These are phyloP conservation scores for Solanum tarijense DNA, from an alignment of 257 asterid species.

Conservation along the genomic window DNA sequence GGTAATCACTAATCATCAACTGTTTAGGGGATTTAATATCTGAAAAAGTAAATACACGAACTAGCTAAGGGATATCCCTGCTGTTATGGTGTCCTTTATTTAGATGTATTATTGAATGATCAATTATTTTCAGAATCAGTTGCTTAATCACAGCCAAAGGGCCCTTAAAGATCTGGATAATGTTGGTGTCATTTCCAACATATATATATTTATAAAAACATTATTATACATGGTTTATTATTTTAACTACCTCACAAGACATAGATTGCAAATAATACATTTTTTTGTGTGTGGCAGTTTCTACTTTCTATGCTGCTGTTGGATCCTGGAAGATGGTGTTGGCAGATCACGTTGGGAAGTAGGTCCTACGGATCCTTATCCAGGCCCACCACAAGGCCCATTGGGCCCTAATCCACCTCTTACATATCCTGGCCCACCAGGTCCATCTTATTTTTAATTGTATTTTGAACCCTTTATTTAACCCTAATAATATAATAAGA, in stretches of 20 bases:
- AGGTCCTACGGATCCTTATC: neutral
- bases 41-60: too few species aligned
- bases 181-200: neutral
- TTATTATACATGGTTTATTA: neutral
- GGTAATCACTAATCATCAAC: conserved; percentile 1
- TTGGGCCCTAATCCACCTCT: neutral
- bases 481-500: too few species aligned
- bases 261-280: neutral
- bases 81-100: too few species aligned
- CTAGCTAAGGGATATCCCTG: too few species aligned
- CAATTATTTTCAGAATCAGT: too few species aligned
- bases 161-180: neutral
- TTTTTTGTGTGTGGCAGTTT: conserved; percentile 15
- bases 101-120: too few species aligned
- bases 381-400: neutral
- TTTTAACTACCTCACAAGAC: neutral
- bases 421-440: conserved; percentile 17
- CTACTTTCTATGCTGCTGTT: conserved; percentile 43
- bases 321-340: conserved; percentile 35
- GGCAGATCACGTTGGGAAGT: conserved; percentile 7
- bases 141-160: neutral
- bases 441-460: neutral
- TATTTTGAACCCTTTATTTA: too few species aligned
- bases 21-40: too few species aligned
- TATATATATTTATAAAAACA: too few species aligned